These are phyloP conservation scores for Neoboletus magnificus DNA, from an alignment of 768 basidiomycete genomes.

Conservation along the genomic window DNA sequence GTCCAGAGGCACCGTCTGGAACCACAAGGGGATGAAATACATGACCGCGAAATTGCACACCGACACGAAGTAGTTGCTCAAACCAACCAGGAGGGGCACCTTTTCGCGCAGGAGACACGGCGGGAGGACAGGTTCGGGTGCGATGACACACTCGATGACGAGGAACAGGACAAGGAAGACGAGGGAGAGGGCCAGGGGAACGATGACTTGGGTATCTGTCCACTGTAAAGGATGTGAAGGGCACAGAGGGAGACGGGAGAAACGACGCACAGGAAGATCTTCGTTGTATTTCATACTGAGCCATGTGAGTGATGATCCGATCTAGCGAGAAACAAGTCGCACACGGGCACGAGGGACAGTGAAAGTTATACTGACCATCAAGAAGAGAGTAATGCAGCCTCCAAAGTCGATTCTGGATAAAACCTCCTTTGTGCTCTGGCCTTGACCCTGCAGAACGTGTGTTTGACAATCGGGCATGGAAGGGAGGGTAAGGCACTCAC, in stretches of 20 bases:
- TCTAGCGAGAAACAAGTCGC: constrained; percentile 27
- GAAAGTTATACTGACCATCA: constrained; percentile 41
- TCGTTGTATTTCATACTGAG: constrained; percentile 71
- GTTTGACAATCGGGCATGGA: background rate
- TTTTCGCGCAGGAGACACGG: constrained; percentile 59
- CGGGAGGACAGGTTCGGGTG: constrained; percentile 68
- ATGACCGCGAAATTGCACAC: constrained; percentile 72
- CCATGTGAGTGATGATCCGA: constrained; percentile 63
- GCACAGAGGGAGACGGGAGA: background rate
- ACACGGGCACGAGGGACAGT: background rate
- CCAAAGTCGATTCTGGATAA: constrained; percentile 79
- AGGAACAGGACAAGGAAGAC: constrained; percentile 54
- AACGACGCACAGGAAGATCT: constrained; percentile 48
- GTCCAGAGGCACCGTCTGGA: constrained; percentile 70
- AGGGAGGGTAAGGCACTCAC: constrained; percentile 34
- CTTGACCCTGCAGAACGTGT: constrained; percentile 48
- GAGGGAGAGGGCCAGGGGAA: constrained; percentile 42
- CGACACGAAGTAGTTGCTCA: constrained; percentile 70
- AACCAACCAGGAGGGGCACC: constrained; percentile 67
- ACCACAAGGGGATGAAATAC: constrained; percentile 81
- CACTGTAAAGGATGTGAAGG: constrained; percentile 39
- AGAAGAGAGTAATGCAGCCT: constrained; percentile 61
- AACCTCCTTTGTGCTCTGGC: constrained; percentile 60
- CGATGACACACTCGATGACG: constrained; percentile 55
- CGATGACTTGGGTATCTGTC: constrained; percentile 49